Conservation (phyloP, 306 rosid genomes). For the Myrica gale region DNA sequence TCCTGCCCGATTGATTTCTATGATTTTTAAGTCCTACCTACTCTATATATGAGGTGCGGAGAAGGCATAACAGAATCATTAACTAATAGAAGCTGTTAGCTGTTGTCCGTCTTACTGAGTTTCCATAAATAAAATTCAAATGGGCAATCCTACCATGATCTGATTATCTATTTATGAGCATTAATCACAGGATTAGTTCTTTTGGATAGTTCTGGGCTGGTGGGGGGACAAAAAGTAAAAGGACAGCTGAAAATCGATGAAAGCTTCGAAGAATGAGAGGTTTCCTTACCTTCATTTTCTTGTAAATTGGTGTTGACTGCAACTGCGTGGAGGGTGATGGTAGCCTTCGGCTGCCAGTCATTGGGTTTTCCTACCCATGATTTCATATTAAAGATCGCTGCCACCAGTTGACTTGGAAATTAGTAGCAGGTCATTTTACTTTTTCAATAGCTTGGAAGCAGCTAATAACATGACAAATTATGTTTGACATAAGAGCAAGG, state of each 20-base stretch:
- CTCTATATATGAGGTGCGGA: background rate
- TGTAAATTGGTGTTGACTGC: slow-evolving; percentile 95
- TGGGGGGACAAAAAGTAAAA: background rate
- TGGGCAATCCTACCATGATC: slow-evolving; percentile 7
- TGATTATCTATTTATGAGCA: background rate
- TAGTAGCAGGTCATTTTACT: slow-evolving; percentile 17
- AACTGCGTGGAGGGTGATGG: slow-evolving; percentile 75
- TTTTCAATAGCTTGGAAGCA: background rate
- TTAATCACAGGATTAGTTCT: background rate
- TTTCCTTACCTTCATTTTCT: slow-evolving; percentile 71
- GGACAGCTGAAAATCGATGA: background rate
- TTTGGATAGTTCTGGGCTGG: background rate
- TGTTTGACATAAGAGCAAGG: background rate
- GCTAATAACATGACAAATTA: background rate
- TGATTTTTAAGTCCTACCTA: background rate
- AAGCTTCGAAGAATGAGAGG: slow-evolving; percentile 8
- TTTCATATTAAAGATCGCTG: slow-evolving; percentile 72
- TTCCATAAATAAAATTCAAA: background rate
- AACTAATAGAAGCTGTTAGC: background rate
- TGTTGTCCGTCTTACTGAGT: slow-evolving; percentile 17
- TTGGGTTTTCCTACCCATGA: slow-evolving; percentile 72
- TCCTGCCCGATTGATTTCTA: background rate
- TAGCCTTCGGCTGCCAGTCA: slow-evolving; percentile 98
- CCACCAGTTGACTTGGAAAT: slow-evolving; percentile 39
- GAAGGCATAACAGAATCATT: background rate